Percentiles rank a stretch among this genome's conserved stretches.
Conservation (phyloP, 352 stramenopile genomes). For the Pythium pyrilobum region DNA sequence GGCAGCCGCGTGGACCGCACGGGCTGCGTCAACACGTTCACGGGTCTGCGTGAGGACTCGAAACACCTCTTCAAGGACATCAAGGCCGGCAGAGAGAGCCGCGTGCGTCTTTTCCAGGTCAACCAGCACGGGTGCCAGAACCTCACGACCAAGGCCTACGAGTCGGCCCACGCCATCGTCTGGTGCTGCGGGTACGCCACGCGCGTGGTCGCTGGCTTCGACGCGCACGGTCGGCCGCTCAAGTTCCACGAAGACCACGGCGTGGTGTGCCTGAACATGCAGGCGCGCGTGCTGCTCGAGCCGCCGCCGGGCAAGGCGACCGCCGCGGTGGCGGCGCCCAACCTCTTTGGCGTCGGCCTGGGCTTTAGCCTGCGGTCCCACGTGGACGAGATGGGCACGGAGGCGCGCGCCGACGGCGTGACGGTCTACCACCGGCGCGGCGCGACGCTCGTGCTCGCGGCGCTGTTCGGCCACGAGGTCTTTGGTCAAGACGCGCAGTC, state of each 20-base stretch:
- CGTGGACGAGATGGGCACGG: constrained; percentile 73
- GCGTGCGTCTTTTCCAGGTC: constrained; percentile 72
- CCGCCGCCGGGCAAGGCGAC: constrained; percentile 3
- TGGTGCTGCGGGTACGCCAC: constrained; percentile 82
- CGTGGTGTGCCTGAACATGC: constrained; percentile 61
- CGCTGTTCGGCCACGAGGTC: constrained; percentile 51
- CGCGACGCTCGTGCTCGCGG: constrained; percentile 60
- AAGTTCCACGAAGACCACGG: constrained; percentile 46
- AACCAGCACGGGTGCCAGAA: constrained; percentile 49
- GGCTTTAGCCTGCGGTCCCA: constrained; percentile 72
- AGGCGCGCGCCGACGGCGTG: constrained; percentile 74
- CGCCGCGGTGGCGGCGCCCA: neutral
- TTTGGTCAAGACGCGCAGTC: constrained; percentile 48
- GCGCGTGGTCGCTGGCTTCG: constrained; percentile 46
- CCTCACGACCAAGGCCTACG: constrained; percentile 57
- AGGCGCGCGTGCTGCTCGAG: constrained; percentile 37
- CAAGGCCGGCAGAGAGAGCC: constrained; percentile 43
- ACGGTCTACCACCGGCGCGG: constrained; percentile 85
- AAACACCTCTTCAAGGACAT: constrained; percentile 74
- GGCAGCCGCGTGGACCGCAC: constrained; percentile 48
- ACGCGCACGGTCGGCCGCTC: constrained; percentile 36
- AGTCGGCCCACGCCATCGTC: constrained; percentile 65
- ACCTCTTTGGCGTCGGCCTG: constrained; percentile 64
- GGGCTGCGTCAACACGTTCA: constrained; percentile 84
- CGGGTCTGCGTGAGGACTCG: constrained; percentile 73